A percentile compares a stretch with the other conserved stretches of the same genome.
Conservation (phyloP, 1,284 basidiomycete genomes). For the Hortiboletus rubellus region DNA sequence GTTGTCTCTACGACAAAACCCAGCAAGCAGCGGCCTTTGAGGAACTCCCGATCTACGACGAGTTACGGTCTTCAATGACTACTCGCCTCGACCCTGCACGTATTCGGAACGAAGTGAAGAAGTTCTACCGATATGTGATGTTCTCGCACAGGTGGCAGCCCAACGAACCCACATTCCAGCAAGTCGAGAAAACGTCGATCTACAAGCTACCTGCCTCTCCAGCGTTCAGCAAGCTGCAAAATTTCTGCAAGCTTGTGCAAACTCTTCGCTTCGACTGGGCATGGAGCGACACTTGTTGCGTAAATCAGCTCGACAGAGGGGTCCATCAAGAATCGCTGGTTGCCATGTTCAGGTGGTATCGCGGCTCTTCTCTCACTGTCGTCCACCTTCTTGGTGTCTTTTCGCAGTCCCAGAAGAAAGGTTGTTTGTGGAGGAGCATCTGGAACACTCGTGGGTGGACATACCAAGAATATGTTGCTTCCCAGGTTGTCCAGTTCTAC, state of each 20-base stretch:
- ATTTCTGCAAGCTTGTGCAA: conserved; percentile 5
- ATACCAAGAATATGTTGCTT: conserved; percentile 15
- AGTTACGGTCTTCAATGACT: conserved; percentile 15
- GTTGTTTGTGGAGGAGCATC: neutral
- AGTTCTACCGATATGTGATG: conserved; percentile 15
- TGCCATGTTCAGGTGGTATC: conserved; percentile 19
- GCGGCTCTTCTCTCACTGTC: conserved; percentile 7
- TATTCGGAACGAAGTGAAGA: conserved; percentile 1
- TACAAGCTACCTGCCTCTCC: neutral
- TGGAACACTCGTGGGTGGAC: conserved; percentile 12
- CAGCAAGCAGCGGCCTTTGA: neutral
- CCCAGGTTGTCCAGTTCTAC: conserved; percentile 6
- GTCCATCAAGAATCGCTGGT: conserved; percentile 12
- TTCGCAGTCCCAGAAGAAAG: neutral
- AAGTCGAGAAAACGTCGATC: conserved; percentile 1
- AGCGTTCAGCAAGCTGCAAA: conserved; percentile 1
- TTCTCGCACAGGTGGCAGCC: conserved; percentile 11
- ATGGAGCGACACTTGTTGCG: conserved; percentile 18
- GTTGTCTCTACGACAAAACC: neutral
- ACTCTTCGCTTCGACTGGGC: conserved; percentile 6
- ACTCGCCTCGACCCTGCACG: neutral
- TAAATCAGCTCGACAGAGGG: neutral
- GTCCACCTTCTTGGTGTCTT: neutral
- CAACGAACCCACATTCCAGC: conserved; percentile 4
- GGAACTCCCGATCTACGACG: neutral